Base-by-base conservation (phyloP, 768 basidiomycete genomes). In the Macrolepiota dolichaula region DNA sequence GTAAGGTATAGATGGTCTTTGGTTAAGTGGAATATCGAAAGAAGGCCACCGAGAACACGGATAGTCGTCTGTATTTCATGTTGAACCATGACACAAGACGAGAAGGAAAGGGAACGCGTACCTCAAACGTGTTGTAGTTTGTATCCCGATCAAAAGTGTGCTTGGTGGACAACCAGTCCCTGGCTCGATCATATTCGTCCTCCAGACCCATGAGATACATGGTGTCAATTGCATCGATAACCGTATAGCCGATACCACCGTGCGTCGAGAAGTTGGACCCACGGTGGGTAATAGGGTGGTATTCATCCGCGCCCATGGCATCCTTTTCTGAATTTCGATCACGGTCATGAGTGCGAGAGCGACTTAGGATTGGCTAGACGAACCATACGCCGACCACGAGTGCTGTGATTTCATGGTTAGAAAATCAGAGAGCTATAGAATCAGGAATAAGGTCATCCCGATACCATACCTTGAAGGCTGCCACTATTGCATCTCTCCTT, bases 251-350 rank as follows among this genome's bases (percentile, higher is more conserved):
- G 51, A 97, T 88, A 9, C 91, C 88, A 15, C 92, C 93, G 1
- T 83, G 84, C 1, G 75, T 69, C 0, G 89, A 89, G 27, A 98
- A 79, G 69, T 98, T 95, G 7, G 85, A 81, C 0, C 96, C 96
- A 17, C 71, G 77, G 61, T 81, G 81, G 36, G 83, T 81, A 25
- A 98, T 79, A 0, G 96, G 95, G 67, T 96, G 92, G 67, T 94
- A 97, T 69, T 96, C 93, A 75, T 98, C 95, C 55, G 81, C 80
- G 3, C 96, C 96, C 86, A 94, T 96, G 5, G 95, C 95, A 69
- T 97, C 88, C 63, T 86, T 78, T 76, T 96, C 94, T 94, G 76
- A 38, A 58, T 29, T n/a, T 7, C 59, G 59, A 29, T 11, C 49
- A 10, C 17, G 22, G 29, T 32, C 10, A 24, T 36, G 24, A 12